Conservation (phyloP, 2,329 filamentous ascomycete species). For the Thelonectria rubi region DNA sequence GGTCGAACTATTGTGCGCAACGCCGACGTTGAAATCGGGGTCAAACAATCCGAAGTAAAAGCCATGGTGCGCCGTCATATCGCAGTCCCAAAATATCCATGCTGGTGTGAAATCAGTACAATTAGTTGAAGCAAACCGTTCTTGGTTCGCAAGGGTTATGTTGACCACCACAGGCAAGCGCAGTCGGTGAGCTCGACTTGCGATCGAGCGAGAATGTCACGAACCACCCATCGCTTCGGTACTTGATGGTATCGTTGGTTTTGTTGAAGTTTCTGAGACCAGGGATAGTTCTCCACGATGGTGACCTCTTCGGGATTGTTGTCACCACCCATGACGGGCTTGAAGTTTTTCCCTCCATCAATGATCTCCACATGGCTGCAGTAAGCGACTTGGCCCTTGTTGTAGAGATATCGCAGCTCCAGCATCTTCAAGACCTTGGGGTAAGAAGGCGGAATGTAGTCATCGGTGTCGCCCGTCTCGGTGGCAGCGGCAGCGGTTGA, state of each 20-base stretch:
- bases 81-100: slow-evolving; percentile 10
- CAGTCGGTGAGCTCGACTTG: slow-evolving; percentile 57
- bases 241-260: slow-evolving; percentile 11
- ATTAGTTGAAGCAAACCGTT: slow-evolving; percentile 11
- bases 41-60: not conserved
- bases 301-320: slow-evolving; percentile 54
- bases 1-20: slow-evolving; percentile 5
- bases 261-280: slow-evolving; percentile 10
- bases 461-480: not conserved
- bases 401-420: slow-evolving; percentile 57
- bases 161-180: slow-evolving; percentile 63
- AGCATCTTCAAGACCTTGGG: slow-evolving; percentile 64
- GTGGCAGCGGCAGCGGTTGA: slow-evolving; percentile 30
- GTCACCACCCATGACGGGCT: slow-evolving; percentile 48
- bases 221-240: slow-evolving; percentile 24
- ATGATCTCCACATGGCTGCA: slow-evolving; percentile 61
- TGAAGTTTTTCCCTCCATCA: slow-evolving; percentile 48
- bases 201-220: slow-evolving; percentile 28
- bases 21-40: slow-evolving; percentile 12
- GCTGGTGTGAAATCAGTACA: not conserved
- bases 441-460: slow-evolving; percentile 47
- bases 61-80: slow-evolving; percentile 12
- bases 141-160: slow-evolving; percentile 39
- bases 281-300: slow-evolving; percentile 51
- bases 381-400: slow-evolving; percentile 48